Base-by-base conservation (phyloP, 2,329 filamentous ascomycete species). In the Trichoderma oligosporum region DNA sequence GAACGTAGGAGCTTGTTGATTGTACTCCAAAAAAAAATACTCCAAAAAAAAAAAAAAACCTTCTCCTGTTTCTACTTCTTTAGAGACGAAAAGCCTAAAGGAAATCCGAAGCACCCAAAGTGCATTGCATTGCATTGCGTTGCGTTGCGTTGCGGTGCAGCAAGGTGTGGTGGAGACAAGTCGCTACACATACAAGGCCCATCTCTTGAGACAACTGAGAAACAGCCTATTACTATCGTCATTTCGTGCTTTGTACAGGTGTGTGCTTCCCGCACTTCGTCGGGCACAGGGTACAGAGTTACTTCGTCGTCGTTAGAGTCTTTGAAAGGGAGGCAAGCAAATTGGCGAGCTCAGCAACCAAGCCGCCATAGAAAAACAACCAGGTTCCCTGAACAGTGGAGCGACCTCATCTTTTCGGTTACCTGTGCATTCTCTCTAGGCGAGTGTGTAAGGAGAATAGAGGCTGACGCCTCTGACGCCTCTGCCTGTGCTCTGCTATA, bases 151-250 rank as follows among this genome's bases (percentile, higher is more conserved):
- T 39, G 36, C 7, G 41, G 2, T 42, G 16, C 36, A 25, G 18
- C 39, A 46, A 55, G 52, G 52, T 55, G 52, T 55, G 52, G 52
- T 55, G 52, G 52, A 55, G 52, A 36, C 51, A 39, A n/a, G 20
- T 42, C 51, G 27, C 39, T 27, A 27, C 39, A 20, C 48, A 27
- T 52, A 16, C 45, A n/a, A 24, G 29, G 29, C 29, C 18, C 18
- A 48, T 51, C 51, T 55, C 31, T 41, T 55, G 51, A 55, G 51
- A 36, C 52, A 27, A n/a, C 41, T 46, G 41, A 45, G 31, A 52
- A 8, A 41, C 38, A 20, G 47, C 20, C 46, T 24, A 12, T 41
- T n/a, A n/a, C 48, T 42, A 42, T 44, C 49, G 39, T n/a, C n/a
- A n/a, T n/a, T n/a, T n/a, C 27, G 6, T 31, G 27, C 48, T 41